Conservation (phyloP, 2,329 filamentous ascomycete genomes). For the Fusarium oxysporum region DNA sequence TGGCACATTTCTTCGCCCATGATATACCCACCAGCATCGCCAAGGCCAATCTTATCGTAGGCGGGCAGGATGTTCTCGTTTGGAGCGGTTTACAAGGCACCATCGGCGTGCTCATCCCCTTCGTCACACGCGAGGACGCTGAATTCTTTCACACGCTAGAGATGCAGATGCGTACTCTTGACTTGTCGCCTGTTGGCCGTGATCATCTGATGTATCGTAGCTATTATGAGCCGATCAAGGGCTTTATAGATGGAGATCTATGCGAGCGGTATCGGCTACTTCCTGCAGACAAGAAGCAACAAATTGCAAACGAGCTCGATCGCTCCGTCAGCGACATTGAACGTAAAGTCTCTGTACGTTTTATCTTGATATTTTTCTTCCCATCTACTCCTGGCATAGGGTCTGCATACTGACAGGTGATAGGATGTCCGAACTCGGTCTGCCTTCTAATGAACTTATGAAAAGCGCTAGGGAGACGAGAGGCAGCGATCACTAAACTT, state of each 20-base stretch:
- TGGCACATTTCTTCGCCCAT: conserved; percentile 91
- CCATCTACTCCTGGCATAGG: too few species aligned
- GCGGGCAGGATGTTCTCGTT: conserved; percentile 88
- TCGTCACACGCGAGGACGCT: conserved; percentile 89
- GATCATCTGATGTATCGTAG: conserved; percentile 96
- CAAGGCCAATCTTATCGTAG: conserved; percentile 89
- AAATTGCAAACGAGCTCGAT: conserved; percentile 93
- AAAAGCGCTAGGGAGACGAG: too few species aligned
- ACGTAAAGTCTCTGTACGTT: conserved; percentile 82
- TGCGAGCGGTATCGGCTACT: conserved; percentile 91
- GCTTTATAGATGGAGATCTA: conserved; percentile 94
- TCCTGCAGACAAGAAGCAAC: conserved; percentile 90
- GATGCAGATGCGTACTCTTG: conserved; percentile 84
- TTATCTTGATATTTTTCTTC: neutral
- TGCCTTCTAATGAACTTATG: conserved; percentile 57
- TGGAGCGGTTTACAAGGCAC: conserved; percentile 98
- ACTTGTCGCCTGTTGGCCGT: conserved; percentile 86
- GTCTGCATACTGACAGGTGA: too few species aligned
- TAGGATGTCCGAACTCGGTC: conserved; percentile 70
- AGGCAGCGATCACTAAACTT: too few species aligned
- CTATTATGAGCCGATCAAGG: conserved; percentile 97
- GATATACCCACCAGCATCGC: conserved; percentile 94
- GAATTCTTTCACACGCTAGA: conserved; percentile 98
- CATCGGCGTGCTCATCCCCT: conserved; percentile 91
- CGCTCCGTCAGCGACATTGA: conserved; percentile 92